phyloP scores from a whole-genome alignment of 768 basidiomycete species.

The Kwoniella botswanensis region DNA sequence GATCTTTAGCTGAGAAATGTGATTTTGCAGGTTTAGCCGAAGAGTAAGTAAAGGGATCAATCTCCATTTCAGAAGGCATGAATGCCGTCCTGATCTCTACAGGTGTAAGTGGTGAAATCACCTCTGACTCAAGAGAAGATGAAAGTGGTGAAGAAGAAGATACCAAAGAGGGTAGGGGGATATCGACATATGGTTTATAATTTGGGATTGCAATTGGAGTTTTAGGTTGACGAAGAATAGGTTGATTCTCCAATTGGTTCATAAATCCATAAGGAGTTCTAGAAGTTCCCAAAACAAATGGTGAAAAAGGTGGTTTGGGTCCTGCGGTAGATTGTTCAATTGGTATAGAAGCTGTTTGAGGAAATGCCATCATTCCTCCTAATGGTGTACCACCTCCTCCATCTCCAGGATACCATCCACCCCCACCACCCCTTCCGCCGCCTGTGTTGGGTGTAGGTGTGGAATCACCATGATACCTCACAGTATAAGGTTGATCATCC shows the following conservation, averaged over 20 bases:
- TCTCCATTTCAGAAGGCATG: not conserved
- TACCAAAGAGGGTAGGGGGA: not conserved
- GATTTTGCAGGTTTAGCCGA: conserved; percentile 14
- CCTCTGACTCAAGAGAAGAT: not conserved
- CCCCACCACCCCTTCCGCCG: not conserved
- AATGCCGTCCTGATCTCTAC: not conserved
- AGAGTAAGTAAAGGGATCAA: conserved; percentile 11
- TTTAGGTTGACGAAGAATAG: not conserved
- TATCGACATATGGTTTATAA: not conserved
- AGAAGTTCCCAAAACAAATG: not conserved
- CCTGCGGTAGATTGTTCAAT: conserved; percentile 1
- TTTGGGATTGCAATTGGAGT: not conserved
- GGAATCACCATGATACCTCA: not conserved
- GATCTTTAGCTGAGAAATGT: conserved; percentile 3
- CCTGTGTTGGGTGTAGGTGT: too few relatives aligned
- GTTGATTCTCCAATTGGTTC: not conserved
- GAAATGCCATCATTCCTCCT: not conserved
- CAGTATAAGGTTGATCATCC: not conserved
- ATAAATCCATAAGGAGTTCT: conserved; percentile 1
- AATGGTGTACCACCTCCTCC: conserved; percentile 7
- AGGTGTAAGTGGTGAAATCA: not conserved
- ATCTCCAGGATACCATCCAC: conserved; percentile 1
- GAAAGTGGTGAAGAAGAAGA: not conserved
- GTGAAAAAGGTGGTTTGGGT: conserved; percentile 9
- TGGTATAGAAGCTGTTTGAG: conserved; percentile 7